A percentile compares a stretch with the other conserved stretches of the same genome.
These are phyloP conservation scores for Manihot esculenta DNA, from an alignment of 441 rosid genomes.

Conservation along the genomic window DNA sequence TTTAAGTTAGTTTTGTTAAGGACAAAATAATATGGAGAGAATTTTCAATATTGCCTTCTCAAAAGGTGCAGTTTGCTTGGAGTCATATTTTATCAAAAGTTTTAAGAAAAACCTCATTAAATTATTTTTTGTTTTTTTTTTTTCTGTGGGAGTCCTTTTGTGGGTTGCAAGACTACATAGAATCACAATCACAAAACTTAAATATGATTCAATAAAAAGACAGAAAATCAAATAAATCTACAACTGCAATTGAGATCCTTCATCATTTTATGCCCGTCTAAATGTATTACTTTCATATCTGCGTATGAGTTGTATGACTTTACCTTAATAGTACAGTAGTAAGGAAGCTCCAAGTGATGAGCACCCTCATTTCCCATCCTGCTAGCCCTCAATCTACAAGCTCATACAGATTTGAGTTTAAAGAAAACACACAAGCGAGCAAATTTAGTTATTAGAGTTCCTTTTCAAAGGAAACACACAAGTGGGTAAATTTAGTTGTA, in stretches of 20 bases:
- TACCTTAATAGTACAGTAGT: conserved; percentile 16
- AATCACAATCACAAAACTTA: background rate
- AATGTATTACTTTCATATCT: background rate
- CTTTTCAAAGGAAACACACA: no score
- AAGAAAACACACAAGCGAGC: no score
- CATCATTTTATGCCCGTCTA: background rate
- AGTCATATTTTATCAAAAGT: no score
- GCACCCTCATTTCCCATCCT: conserved; percentile 2
- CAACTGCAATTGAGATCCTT: background rate
- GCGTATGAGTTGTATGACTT: background rate
- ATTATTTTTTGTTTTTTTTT: no score
- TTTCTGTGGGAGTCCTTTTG: background rate
- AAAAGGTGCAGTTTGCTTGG: no score
- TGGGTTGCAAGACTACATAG: background rate
- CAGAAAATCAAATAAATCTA: background rate
- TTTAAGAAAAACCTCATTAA: no score
- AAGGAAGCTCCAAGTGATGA: background rate
- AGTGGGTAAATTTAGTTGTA: background rate
- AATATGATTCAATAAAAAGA: no score
- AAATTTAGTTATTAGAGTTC: background rate
- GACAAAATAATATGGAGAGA: no score
- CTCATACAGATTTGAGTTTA: background rate
- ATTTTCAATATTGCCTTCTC: no score
- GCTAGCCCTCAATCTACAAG: background rate
- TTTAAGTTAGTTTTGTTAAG: no score